phyloP scores from a whole-genome alignment of 176 grass and related monocot genomes.

The Triticum monococcum region DNA sequence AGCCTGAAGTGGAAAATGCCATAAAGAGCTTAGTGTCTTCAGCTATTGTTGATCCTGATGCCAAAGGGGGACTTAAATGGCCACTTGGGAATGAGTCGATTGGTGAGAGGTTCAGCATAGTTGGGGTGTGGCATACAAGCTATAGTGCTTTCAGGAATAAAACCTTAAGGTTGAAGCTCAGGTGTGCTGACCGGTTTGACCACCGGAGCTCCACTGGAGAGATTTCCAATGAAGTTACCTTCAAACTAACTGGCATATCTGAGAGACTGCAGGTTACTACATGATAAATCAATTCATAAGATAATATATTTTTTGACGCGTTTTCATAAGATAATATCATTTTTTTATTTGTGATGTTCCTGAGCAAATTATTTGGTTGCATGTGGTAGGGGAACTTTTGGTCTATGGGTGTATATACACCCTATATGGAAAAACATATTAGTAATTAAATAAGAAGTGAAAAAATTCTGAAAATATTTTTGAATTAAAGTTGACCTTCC shows the following conservation, averaged over 20 bases:
- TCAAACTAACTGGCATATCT: constrained; percentile 47
- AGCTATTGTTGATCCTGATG: constrained; percentile 55
- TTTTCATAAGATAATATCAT: not conserved
- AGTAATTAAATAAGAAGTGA: no score
- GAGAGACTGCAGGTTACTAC: constrained; percentile 54
- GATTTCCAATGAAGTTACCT: constrained; percentile 54
- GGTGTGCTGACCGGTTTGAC: constrained; percentile 57
- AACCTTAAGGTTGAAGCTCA: constrained; percentile 52
- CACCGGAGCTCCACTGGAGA: constrained; percentile 47
- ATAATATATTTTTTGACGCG: not conserved
- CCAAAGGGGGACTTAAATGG: constrained; percentile 80
- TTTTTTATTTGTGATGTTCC: constrained; percentile 1
- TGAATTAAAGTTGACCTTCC: no score
- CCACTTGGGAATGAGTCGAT: constrained; percentile 51
- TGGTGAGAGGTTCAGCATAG: constrained; percentile 47
- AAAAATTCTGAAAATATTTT: no score
- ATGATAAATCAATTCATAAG: not conserved
- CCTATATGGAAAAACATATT: no score
- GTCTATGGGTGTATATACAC: no score
- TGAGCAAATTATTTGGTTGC: not conserved
- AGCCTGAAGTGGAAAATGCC: constrained; percentile 54
- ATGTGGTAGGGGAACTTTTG: not conserved
- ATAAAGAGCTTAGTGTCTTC: constrained; percentile 52
- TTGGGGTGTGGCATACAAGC: constrained; percentile 45
- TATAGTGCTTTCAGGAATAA: constrained; percentile 48